Evolutionary conservation across 139 green algal genomes (phyloP), one percentile per base, ranked within the genome.

Genomic region (Edaphochlamys debaryana): DNA sequence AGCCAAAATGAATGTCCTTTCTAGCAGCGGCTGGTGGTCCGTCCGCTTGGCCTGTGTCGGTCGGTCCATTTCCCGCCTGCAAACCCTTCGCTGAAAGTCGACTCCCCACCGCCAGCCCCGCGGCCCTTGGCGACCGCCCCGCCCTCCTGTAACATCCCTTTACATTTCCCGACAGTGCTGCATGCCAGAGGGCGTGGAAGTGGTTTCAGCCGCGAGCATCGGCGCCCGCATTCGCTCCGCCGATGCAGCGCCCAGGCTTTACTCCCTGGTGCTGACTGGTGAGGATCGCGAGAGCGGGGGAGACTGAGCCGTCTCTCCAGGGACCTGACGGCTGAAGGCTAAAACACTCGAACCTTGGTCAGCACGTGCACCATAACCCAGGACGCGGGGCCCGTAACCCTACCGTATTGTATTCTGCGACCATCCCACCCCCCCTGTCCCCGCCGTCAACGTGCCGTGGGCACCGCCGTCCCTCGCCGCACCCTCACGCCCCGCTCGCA

Each of bases 261-360:
- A 88, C 56, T 54, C 75, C 23, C 45, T 89, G 4, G 84, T 89
- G 19, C 82, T 92, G 34, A 92, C 85, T 72, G 88, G 88, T 89
- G 40, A n/a, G 78, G n/a, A n/a, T n/a, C n/a, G n/a, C n/a, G n/a
- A n/a, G n/a, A n/a, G n/a, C n/a, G n/a, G n/a, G n/a, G n/a, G n/a
- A n/a, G n/a, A n/a, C n/a, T n/a, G n/a, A n/a, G n/a, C n/a, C n/a
- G n/a, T n/a, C n/a, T n/a, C n/a, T n/a, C n/a, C n/a, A n/a, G n/a
- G n/a, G n/a, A n/a, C n/a, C n/a, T n/a, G n/a, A 34, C 13, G 11
- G 25, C 4, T 58, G 50, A 11, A 54, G 48, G 11, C 15, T 54
- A 54, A 54, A 54, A 11, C 11, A 54, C 11, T 54, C 11, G 11
- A 11, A 54, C 48, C 48, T 23, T 54, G 11, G 15, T 23, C 15